Evolutionary conservation across 306 rosid genomes (phyloP), one percentile per base, ranked within the genome.

Genomic region (Fagus crenata): DNA sequence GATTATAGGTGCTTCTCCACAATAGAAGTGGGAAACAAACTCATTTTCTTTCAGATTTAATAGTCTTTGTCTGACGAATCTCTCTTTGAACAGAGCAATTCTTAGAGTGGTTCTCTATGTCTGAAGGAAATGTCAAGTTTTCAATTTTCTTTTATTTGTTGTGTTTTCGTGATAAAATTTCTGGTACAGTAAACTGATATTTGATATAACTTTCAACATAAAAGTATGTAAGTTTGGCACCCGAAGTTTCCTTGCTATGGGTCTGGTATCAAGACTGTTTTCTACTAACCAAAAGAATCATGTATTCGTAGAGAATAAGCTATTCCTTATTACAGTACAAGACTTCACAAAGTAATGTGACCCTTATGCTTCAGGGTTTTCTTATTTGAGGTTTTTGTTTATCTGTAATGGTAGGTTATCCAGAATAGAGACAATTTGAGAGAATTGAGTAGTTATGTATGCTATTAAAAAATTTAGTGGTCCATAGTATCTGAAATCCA

Each of bases 1-100:
- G 69, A 63, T 63, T 63, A 63, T 35, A 13, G 69, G 54, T 41
- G 53, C 54, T 68, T 42, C 54, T 40, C 32, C 41, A n/a, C 18
- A 43, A 68, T 6, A 41, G 31, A 8, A 14, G 3, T 40, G 4
- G 1, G 54, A 40, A 43, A 28, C 11, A 42, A 68, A 22, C 72
- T 40, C 14, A 18, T 41, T 41, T 54, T 68, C 54, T 18, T 22
- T 6, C 4, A 41, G 42, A 68, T 17, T 41, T 41, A 49, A 8
- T 2, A 7, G 72, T 42, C 53, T 4, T 42, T 18, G 53, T 68
- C 13, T 28, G 3, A 15, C 12, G 18, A 41, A 68, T 69, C 22
- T 69, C 2, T 43, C 39, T n/a, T 11, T 69, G 53, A 69, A 18
- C 51, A 35, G 1, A 13, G 6, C 12, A 42, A 33, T 61, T 7